Percentiles rank a stretch among this genome's conserved stretches.
Evolutionary conservation across 768 basidiomycete species (phyloP).

Genomic region (Mycena capillaripes): DNA sequence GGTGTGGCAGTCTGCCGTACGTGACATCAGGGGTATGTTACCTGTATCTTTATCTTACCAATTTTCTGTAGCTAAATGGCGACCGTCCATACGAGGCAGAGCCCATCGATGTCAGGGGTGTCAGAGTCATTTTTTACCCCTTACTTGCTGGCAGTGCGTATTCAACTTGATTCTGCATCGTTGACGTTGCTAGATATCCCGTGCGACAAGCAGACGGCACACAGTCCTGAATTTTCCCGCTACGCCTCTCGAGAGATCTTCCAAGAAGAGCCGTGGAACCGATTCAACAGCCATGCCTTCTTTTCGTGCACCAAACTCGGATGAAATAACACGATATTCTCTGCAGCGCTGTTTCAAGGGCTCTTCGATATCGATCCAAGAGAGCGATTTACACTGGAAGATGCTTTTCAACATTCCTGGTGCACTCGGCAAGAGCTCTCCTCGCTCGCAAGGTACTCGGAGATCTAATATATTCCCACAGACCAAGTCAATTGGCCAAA

Average conservation of each 20-base stretch:
- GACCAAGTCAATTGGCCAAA: slow-evolving; percentile 78
- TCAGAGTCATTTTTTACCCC: slow-evolving; percentile 94
- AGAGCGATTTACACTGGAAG: slow-evolving; percentile 73
- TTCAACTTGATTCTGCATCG: not conserved
- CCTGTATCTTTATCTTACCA: not conserved
- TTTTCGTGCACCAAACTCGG: slow-evolving; percentile 63
- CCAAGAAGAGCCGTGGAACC: slow-evolving; percentile 83
- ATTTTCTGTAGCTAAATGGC: slow-evolving; percentile 67
- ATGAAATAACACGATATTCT: slow-evolving; percentile 39
- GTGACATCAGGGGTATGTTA: slow-evolving; percentile 89
- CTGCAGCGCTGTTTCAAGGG: slow-evolving; percentile 78
- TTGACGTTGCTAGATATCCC: slow-evolving; percentile 81
- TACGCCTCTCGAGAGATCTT: slow-evolving; percentile 84
- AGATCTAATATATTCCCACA: slow-evolving; percentile 39
- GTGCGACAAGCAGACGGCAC: slow-evolving; percentile 92
- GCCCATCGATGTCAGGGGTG: slow-evolving; percentile 96
- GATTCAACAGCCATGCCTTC: slow-evolving; percentile 68
- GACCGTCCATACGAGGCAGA: slow-evolving; percentile 86
- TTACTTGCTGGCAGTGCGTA: slow-evolving; percentile 89
- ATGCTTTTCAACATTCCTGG: slow-evolving; percentile 76
- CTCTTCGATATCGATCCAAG: slow-evolving; percentile 81
- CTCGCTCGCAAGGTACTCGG: not conserved
- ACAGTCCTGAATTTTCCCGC: slow-evolving; percentile 82
- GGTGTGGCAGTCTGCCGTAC: slow-evolving; percentile 95
- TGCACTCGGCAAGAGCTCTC: slow-evolving; percentile 65